Evolutionary conservation across 768 basidiomycete genomes (phyloP), one percentile per base, ranked within the genome.

Genomic region (Amanita rubescens): DNA sequence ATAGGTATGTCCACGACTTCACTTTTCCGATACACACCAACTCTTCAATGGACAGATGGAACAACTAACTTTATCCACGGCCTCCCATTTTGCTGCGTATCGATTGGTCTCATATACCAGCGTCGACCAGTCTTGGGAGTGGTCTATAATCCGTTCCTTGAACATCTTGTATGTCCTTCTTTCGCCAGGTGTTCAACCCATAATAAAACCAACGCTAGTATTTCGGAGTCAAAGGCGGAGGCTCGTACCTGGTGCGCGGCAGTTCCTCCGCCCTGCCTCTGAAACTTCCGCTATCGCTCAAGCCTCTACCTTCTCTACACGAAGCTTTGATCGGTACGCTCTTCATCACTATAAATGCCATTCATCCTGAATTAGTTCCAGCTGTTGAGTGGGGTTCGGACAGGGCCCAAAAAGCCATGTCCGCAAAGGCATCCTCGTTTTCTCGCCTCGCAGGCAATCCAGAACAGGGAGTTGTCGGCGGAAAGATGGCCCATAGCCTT

Each of bases 341-440:
- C 30, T 22, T 47, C 32, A 33, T 39, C 55, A 45, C 45, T 15
- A 3, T 7, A 39, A 25, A 30, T 4, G 11, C 17, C 12, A 37
- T 37, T 8, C 53, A 59, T 27, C 35, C 39, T 37, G 22, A 30
- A 9, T 38, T 37, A 38, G 24, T 25, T 15, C 32, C 71, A 78
- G 91, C 83, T 10, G 74, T 92, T 34, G 94, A 96, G 68, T 97
- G 90, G 89, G 93, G 92, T 35, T 84, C 87, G 2, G 90, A 93
- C 64, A 78, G 92, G 24, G 72, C 74, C 5, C 63, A 68, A 10
- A 71, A 69, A 8, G 70, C 76, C 9, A 76, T 92, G 35, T 62
- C 64, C 5, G 70, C 76, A 48, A 93, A 93, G 63, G 71, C 76
- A 0, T 68, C 67, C 22, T 87, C 88, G 8, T 94, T 90, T 67